phyloP scores from a whole-genome alignment of 345 rosid species.

The Pistacia integerrima region DNA sequence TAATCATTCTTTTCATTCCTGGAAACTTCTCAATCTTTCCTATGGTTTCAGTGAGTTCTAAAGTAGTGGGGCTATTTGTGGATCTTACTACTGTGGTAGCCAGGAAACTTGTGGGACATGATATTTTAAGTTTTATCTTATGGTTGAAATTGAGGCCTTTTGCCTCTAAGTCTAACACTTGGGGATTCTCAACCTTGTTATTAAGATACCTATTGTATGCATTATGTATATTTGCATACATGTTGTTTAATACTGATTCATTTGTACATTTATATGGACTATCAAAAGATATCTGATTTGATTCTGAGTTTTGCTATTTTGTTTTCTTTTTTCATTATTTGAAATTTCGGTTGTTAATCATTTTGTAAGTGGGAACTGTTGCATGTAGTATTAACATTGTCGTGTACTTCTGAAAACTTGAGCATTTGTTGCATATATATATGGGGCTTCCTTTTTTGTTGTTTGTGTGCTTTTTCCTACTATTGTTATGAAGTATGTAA shows the following conservation, averaged over 20 bases:
- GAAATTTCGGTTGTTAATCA: neutral
- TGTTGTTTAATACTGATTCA: neutral
- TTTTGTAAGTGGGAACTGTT: neutral
- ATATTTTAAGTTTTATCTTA: too few species aligned
- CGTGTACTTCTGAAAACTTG: neutral
- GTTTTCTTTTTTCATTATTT: neutral
- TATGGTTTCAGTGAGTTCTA: too few species aligned
- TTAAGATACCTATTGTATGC: neutral
- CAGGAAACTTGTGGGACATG: too few species aligned
- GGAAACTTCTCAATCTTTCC: too few species aligned
- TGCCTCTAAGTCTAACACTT: too few species aligned
- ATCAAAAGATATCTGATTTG: conserved; percentile 5
- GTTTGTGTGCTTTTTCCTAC: neutral
- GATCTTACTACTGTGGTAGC: too few species aligned
- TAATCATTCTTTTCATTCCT: neutral
- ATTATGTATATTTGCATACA: neutral
- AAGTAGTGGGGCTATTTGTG: too few species aligned
- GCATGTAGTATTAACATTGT: neutral
- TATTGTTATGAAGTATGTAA: neutral
- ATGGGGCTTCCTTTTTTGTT: neutral
- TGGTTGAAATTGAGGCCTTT: too few species aligned
- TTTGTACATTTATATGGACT: neutral
- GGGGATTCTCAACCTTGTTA: too few species aligned
- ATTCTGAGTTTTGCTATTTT: neutral
- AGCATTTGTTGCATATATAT: neutral